phyloP scores from a whole-genome alignment of 306 rosid species.

The Macrotyloma uniflorum region DNA sequence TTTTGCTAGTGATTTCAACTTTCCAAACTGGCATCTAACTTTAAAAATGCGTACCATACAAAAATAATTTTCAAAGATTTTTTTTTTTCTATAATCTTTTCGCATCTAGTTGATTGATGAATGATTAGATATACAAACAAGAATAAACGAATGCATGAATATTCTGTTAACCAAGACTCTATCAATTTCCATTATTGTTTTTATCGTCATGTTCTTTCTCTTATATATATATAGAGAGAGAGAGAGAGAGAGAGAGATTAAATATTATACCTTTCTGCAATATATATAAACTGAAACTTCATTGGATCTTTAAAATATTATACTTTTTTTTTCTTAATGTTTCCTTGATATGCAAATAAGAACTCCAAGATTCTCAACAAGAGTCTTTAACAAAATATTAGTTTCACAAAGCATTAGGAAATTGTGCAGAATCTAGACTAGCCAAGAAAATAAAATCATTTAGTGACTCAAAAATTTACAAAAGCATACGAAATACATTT shows the following conservation, averaged over 20 bases:
- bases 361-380: slow-evolving; percentile 3
- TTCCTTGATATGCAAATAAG: background rate
- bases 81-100: slow-evolving; percentile 30
- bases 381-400: background rate
- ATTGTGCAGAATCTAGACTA: no score
- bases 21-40: no score
- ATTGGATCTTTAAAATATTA: background rate
- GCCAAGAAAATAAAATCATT: no score
- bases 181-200: slow-evolving; percentile 13
- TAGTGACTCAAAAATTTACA: no score
- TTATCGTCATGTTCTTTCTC: slow-evolving; percentile 14
- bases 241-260: no score
- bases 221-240: no score
- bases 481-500: no score
- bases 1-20: slow-evolving; percentile 17
- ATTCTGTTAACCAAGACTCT: slow-evolving; percentile 16
- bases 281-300: slow-evolving; percentile 6
- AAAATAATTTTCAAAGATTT: no score
- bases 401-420: background rate
- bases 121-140: slow-evolving; percentile 39
- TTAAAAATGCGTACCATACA: no score
- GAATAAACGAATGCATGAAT: slow-evolving; percentile 44
- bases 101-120: slow-evolving; percentile 43
- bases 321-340: background rate
- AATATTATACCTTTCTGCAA: background rate